Evolutionary conservation across 139 green algal genomes (phyloP).

Genomic region (Dunaliella primolecta): DNA sequence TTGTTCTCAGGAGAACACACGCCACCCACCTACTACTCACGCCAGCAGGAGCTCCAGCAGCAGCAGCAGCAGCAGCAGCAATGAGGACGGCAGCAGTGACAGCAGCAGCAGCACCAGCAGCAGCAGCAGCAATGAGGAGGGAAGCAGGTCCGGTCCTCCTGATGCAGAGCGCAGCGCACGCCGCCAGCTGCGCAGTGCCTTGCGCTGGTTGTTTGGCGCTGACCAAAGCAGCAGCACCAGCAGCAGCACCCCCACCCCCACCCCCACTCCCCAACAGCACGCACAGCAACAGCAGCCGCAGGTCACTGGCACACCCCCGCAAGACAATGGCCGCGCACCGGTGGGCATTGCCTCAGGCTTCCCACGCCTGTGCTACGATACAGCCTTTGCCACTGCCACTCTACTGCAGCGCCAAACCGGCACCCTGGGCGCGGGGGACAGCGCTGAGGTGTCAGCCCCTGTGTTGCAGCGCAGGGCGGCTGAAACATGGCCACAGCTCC

Average conservation of each 20-base stretch:
- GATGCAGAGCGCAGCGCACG: neutral
- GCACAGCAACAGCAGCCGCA: neutral
- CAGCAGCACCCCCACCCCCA: no score
- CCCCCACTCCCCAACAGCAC: no score
- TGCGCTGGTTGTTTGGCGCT: neutral
- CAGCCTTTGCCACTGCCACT: neutral
- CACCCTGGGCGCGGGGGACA: neutral
- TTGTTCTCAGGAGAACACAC: neutral
- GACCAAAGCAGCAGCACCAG: neutral
- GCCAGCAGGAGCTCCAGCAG: neutral
- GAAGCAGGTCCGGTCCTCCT: no score
- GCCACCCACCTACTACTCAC: neutral
- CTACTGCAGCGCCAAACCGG: neutral
- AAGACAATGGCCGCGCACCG: no score
- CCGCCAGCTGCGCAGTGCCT: no score
- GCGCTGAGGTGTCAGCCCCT: neutral
- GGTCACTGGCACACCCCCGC: no score
- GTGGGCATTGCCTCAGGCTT: conserved; percentile 2
- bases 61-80: neutral
- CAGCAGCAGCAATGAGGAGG: no score
- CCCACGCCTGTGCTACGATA: conserved; percentile 8
- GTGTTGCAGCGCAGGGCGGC: neutral
- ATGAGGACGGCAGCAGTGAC: neutral
- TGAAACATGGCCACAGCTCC: conserved; percentile 10
- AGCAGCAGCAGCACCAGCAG: neutral